Evolutionary conservation across 208 protist genomes (phyloP).

Genomic region (Porcisia deanei): DNA sequence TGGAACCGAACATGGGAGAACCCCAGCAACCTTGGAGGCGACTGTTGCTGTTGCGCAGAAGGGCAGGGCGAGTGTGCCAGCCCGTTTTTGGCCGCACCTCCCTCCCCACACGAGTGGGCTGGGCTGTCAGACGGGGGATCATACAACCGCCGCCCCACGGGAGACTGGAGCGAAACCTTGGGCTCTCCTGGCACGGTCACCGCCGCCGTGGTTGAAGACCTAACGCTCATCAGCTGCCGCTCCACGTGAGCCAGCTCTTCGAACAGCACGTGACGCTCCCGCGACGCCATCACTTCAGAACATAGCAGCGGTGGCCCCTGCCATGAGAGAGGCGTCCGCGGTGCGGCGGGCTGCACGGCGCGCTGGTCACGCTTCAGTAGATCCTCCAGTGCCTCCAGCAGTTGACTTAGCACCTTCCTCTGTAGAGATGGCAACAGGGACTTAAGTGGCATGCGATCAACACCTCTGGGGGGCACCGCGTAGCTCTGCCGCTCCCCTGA

Average conservation of each 20-base stretch:
- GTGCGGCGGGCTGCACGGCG: constrained; percentile 6
- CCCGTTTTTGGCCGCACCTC: background rate
- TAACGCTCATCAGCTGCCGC: constrained; percentile 18
- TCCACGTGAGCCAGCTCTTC: constrained; percentile 36
- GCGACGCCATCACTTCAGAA: constrained; percentile 29
- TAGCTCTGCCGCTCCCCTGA: background rate
- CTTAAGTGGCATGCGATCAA: constrained; percentile 9
- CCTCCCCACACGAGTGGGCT: background rate
- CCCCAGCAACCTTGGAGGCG: background rate
- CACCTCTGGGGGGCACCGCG: background rate
- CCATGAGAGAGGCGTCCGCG: background rate
- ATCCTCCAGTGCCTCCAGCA: constrained; percentile 39
- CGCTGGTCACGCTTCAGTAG: constrained; percentile 27
- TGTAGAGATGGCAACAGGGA: constrained; percentile 21
- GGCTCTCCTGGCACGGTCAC: background rate
- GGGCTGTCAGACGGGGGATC: background rate
- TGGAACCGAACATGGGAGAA: background rate
- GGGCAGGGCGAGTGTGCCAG: constrained; percentile 2
- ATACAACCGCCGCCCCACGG: background rate
- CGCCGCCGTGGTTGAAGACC: background rate
- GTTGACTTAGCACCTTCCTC: constrained; percentile 32
- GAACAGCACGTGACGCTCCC: constrained; percentile 34
- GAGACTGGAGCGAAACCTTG: background rate
- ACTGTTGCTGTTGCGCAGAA: background rate
- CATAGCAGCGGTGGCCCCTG: background rate